Base-by-base conservation (phyloP, 148 eudicot genomes). In the Vaccinium darrowii region DNA sequence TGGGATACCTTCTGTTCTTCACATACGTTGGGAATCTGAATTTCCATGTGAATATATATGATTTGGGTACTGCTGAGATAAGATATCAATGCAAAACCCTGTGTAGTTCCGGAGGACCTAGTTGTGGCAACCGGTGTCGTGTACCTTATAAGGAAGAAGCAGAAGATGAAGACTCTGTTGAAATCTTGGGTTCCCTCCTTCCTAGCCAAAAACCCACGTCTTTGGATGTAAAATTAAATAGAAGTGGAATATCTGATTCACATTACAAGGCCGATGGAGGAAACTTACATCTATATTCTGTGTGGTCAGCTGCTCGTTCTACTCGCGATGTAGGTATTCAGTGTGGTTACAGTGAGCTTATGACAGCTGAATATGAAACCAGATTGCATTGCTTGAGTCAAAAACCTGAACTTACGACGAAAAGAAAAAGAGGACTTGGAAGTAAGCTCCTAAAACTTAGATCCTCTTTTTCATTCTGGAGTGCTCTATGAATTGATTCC, bases 1-100 rank as follows among this genome's bases (percentile, higher is more conserved):
- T 58, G 75, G 88, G 87, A 14, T 87, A 83, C 86, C 87, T 90
- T 80, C 33, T 92, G 78, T 6, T 91, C 63, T 91, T 92, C 81
- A 84, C 50, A 11, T 92, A 89, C 77, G 84, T 81, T 13, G 92
- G 91, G 57, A 86, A 87, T 63, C 73, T 85, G 33, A 82, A 69
- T 13, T 92, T 92, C 54, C 78, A 52, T 1, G 92, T 92, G 9
- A 85, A 83, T 60, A 88, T 92, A 12, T 92, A 83, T 43, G 82
- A 90, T 80, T 81, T 77, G 49, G 80, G 86, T 69, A 72, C 85
- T 14, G 83, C 88, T 3, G 93, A 92, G 87, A 90, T 92, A 53
- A 62, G 83, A 9, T 91, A 90, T 81, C 90, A 86, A 50, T 53
- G 76, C 21, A 57, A 51, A 76, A 50, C 74, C 15, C 23, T 16